Conservation (phyloP, 2,329 filamentous ascomycete species). For the Colletotrichum trifolii region DNA sequence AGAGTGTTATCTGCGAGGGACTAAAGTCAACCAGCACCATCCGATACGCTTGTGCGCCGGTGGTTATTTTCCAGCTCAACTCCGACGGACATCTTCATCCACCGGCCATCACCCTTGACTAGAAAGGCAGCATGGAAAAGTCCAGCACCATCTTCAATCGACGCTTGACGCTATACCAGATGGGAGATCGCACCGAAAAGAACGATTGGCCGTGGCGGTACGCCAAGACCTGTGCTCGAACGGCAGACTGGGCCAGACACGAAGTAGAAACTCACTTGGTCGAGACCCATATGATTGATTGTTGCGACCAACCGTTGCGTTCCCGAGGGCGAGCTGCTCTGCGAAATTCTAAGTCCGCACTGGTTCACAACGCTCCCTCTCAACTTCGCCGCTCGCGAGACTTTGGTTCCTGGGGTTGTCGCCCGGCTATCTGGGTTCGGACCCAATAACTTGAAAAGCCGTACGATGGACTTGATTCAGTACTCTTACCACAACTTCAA, state of each 20-base stretch:
- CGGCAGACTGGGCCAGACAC: conserved; percentile 60
- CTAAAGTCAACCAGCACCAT: too few relatives aligned
- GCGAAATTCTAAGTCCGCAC: conserved; percentile 55
- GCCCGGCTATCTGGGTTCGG: conserved; percentile 53
- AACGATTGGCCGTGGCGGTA: conserved; percentile 63
- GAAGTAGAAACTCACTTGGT: conserved; percentile 58
- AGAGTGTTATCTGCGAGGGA: too few relatives aligned
- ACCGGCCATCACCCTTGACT: conserved; percentile 53
- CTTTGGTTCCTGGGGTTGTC: conserved; percentile 57
- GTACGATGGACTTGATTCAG: conserved; percentile 50
- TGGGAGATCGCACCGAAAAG: conserved; percentile 44
- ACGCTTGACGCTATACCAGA: conserved; percentile 45
- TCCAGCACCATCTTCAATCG: conserved; percentile 52
- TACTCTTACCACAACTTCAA: conserved; percentile 56
- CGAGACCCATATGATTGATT: conserved; percentile 58
- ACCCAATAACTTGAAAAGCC: conserved; percentile 38
- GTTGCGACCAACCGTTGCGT: conserved; percentile 56
- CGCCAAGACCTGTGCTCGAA: conserved; percentile 61
- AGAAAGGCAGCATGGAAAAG: conserved; percentile 57
- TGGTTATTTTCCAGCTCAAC: too few relatives aligned
- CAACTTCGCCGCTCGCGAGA: conserved; percentile 57
- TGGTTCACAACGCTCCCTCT: conserved; percentile 62
- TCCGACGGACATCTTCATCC: too few relatives aligned
- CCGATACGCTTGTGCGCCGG: too few relatives aligned
- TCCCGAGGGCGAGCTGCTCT: conserved; percentile 53